Base-by-base conservation (phyloP, 768 basidiomycete genomes). In the Lactarius evosmus region DNA sequence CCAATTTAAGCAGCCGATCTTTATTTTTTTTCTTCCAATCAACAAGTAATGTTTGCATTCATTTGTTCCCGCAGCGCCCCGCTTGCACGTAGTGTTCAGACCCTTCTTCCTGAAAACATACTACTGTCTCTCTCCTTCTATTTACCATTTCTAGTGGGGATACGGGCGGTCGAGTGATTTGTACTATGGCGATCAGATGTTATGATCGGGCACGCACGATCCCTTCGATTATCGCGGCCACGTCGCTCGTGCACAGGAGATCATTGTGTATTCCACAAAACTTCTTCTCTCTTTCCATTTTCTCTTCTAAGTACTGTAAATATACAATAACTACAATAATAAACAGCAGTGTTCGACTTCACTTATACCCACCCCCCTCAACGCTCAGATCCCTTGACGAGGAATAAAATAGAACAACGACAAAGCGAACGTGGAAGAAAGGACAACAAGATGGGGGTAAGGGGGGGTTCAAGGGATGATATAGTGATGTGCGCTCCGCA, bases 291-390 rank as follows among this genome's bases (percentile, higher is more conserved):
- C 38, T 52, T 56, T 60, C 44, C 34, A 56, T 41, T 60, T 19
- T 56, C 54, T 60, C 56, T 58, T 53, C 58, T 64, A 56, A 59
- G 55, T 56, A 54, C 54, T 51, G 62, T 66, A 67, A 67, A 67
- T 67, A 67, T 67, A 67, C 66, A 67, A 67, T 67, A 67, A 67
- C 66, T 67, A 67, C 66, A 67, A 65, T 66, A 65, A 65, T 64
- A 64, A 63, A 64, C 63, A 63, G 30, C 34, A 53, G 7, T 58
- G 36, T 27, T 59, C 63, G 52, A 65, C 58, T 65, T 65, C 58
- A 58, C 32, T 59, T 55, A 56, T 29, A 58, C 63, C 62, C 62
- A 25, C 56, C 52, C 57, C 62, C 52, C 57, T 58, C 50, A 30
- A 60, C 58, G 62, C 54, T 65, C 30, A 64, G 22, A 66, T 66